Conservation (phyloP, 805 yeast species). For the Lipomyces sp. region DNA sequence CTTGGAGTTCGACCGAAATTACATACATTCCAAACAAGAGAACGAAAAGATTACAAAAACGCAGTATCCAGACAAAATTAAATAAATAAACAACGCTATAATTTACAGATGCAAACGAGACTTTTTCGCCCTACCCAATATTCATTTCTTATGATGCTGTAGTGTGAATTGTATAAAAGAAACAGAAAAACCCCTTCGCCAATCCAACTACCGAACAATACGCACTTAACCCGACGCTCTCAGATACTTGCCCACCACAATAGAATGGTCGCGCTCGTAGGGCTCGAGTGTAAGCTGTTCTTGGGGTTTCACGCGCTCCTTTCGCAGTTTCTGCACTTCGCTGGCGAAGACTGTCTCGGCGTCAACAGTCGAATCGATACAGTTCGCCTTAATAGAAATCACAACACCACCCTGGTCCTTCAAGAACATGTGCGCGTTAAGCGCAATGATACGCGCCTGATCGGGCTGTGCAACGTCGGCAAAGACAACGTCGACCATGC, state of each 20-base stretch:
- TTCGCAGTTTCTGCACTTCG: constrained; percentile 98
- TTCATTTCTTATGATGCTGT: too few species aligned
- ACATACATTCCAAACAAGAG: too few species aligned
- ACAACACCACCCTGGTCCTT: constrained; percentile 99
- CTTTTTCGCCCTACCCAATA: neutral
- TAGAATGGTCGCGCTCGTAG: constrained; percentile 99
- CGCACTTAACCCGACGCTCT: constrained; percentile 47
- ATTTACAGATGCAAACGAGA: constrained; percentile 13
- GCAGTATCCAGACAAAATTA: too few species aligned
- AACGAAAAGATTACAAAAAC: too few species aligned
- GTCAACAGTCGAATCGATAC: constrained; percentile 99
- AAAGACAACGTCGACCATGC: constrained; percentile 98
- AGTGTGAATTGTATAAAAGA: too few species aligned
- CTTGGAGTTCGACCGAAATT: too few species aligned
- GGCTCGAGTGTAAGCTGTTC: constrained; percentile 98
- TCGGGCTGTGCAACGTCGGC: constrained; percentile 99
- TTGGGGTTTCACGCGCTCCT: constrained; percentile 96
- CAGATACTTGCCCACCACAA: constrained; percentile 94
- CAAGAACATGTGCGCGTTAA: constrained; percentile 95
- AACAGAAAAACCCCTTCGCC: too few species aligned
- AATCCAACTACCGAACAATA: too few species aligned
- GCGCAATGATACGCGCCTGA: constrained; percentile 99
- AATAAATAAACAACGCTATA: too few species aligned
- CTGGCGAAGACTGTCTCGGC: constrained; percentile 99
- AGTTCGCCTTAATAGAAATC: constrained; percentile 98